A percentile compares a stretch with the other conserved stretches of the same genome.
Conservation (phyloP, 352 stramenopile genomes). For the Albugo candida region DNA sequence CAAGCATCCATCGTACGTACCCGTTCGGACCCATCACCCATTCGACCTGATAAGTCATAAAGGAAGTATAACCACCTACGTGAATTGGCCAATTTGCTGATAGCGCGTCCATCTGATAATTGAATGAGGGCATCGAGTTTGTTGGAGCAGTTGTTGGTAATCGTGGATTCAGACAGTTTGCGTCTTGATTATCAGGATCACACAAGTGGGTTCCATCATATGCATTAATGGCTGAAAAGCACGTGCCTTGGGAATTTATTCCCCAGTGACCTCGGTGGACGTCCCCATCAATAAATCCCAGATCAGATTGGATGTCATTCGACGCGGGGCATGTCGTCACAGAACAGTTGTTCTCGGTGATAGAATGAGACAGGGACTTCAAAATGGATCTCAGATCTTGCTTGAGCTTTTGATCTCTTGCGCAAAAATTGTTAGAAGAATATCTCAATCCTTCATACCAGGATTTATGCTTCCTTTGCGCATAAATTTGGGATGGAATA, state of each 20-base stretch:
- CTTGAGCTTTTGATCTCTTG: slow-evolving; percentile 1
- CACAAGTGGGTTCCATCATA: slow-evolving; percentile 35
- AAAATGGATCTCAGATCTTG: slow-evolving; percentile 22
- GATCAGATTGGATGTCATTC: slow-evolving; percentile 27
- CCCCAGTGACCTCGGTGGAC: slow-evolving; percentile 22
- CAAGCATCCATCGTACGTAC: slow-evolving; percentile 7
- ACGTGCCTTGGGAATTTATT: slow-evolving; percentile 43
- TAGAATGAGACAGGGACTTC: slow-evolving; percentile 15
- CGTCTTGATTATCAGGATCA: slow-evolving; percentile 21
- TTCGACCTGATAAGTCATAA: slow-evolving; percentile 30
- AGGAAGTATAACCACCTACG: slow-evolving; percentile 2
- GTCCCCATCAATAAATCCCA: slow-evolving; percentile 19
- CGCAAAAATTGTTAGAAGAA: slow-evolving; percentile 34
- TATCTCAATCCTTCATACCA: slow-evolving; percentile 57
- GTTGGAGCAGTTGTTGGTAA: slow-evolving; percentile 10
- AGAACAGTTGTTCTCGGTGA: slow-evolving; percentile 29
- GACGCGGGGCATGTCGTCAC: slow-evolving; percentile 20
- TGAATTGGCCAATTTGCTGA: slow-evolving; percentile 3
- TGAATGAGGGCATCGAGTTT: slow-evolving; percentile 5
- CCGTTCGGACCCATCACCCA: slow-evolving; percentile 6
- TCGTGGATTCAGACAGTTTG: slow-evolving; percentile 9
- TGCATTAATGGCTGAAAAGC: slow-evolving; percentile 30
- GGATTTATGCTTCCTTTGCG: slow-evolving; percentile 27
- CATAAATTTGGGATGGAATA: slow-evolving; percentile 13
- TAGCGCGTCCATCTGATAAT: slow-evolving; percentile 14